Base-by-base conservation (phyloP, 2,329 filamentous ascomycete species). In the Fusarium sp. region DNA sequence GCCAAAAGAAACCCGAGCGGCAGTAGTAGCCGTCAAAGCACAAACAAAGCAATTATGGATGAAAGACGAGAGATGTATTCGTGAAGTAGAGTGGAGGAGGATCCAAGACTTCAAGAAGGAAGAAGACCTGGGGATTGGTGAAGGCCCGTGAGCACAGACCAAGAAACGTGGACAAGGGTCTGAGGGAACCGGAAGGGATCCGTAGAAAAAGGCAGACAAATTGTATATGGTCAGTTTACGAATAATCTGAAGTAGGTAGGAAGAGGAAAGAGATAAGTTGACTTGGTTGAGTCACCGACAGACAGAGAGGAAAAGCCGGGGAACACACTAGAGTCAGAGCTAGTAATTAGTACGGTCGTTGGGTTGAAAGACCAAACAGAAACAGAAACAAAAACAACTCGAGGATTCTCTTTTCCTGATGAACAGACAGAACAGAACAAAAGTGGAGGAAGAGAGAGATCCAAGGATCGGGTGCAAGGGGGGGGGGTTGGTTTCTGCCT, bases 51-150 rank as follows among this genome's bases (percentile, higher is more conserved):
- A 60, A 69, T 72, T 61, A 60, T 69, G 58, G 44, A 61, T 68
- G 33, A 64, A 57, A 32, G 56, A 30, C 37, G 53, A 60, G 42
- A 42, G 32, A 32, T 28, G 52, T 43, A 56, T 43, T 43, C 37
- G 37, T 56, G 21, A 67, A 66, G 49, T 58, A 58, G 71, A 74
- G 67, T 44, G 70, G 70, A 70, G 65, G 69, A 70, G 57, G 71
- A 60, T 56, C 54, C 49, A 50, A 63, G 66, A 60, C 70, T 47
- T 67, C 40, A 65, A 60, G 52, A 54, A 66, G 42, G 52, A 50
- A 58, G 71, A 68, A 35, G 64, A 67, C 64, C 71, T 74, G 71
- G 67, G 71, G 71, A 74, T 67, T 73, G 71, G 67, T 52, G 62
- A 50, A 70, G 71, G 69, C 62, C 67, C 67, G 67, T 65, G 71